Evolutionary conservation across 2,329 filamentous ascomycete species (phyloP).

Genomic region (Aspergillus novofumigatus): DNA sequence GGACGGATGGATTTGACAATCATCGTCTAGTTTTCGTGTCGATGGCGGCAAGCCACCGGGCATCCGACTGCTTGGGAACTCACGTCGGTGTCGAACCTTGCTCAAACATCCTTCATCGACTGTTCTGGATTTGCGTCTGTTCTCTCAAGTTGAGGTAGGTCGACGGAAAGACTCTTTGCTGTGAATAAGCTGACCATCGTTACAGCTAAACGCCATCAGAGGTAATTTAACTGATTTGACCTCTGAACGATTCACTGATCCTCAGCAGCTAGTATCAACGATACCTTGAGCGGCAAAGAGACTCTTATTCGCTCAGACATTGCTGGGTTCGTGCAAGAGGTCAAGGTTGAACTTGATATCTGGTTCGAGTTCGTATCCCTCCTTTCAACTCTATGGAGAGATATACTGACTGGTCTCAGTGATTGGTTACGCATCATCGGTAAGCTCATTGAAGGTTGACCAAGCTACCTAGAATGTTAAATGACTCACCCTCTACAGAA

Average conservation of each 20-base stretch:
- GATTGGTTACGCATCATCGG: constrained; percentile 37
- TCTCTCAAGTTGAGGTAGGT: constrained; percentile 48
- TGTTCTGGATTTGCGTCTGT: constrained; percentile 48
- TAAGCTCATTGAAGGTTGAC: constrained; percentile 5
- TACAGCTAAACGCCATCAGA: constrained; percentile 42
- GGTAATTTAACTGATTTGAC: constrained; percentile 11
- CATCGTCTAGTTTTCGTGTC: constrained; percentile 32
- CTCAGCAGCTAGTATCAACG: constrained; percentile 33
- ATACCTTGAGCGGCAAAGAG: constrained; percentile 25
- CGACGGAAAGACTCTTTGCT: not conserved
- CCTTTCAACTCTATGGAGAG: no score
- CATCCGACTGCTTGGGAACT: constrained; percentile 33
- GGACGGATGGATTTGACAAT: not conserved
- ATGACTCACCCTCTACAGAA: constrained; percentile 11
- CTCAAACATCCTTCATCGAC: constrained; percentile 43
- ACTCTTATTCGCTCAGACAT: constrained; percentile 34
- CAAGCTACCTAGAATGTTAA: not conserved
- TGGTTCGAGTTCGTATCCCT: constrained; percentile 42
- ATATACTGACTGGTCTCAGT: constrained; percentile 14
- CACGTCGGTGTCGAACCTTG: constrained; percentile 45
- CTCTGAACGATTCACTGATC: constrained; percentile 1
- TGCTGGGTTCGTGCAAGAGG: constrained; percentile 41
- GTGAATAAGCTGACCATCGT: constrained; percentile 3
- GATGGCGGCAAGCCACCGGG: constrained; percentile 45
- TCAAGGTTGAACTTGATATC: constrained; percentile 46